These are phyloP conservation scores for Malania oleifera DNA, from an alignment of 164 flowering plant species.

Conservation along the genomic window DNA sequence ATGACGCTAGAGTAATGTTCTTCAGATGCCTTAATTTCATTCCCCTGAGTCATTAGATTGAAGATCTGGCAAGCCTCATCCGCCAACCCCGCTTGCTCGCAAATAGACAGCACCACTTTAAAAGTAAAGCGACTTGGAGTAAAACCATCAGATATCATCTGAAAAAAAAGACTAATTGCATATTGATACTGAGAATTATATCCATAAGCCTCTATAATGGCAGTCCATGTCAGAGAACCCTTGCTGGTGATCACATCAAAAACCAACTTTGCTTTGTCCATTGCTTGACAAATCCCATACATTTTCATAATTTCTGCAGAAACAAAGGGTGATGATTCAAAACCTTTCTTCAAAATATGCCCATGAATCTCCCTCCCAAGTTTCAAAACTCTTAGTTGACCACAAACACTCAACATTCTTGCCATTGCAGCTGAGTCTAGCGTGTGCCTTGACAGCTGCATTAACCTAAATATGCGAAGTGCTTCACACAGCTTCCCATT, in stretches of 20 bases:
- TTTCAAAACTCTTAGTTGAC: slow-evolving; percentile 37
- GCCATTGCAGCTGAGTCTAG: slow-evolving; percentile 73
- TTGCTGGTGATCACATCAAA: slow-evolving; percentile 48
- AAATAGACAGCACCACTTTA: slow-evolving; percentile 45
- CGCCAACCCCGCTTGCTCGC: slow-evolving; percentile 50
- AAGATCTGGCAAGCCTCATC: slow-evolving; percentile 56
- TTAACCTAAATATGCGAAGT: slow-evolving; percentile 49
- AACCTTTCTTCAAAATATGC: slow-evolving; percentile 52
- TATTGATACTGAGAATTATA: slow-evolving; percentile 34
- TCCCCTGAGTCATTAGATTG: slow-evolving; percentile 41
- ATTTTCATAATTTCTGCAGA: slow-evolving; percentile 57
- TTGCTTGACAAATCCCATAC: slow-evolving; percentile 59
- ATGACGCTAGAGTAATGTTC: slow-evolving; percentile 50
- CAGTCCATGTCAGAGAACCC: slow-evolving; percentile 72
- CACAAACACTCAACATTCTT: slow-evolving; percentile 46
- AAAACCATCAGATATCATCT: slow-evolving; percentile 40
- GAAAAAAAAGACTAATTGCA: slow-evolving; percentile 49
- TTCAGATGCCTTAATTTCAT: slow-evolving; percentile 44
- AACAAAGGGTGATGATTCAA: slow-evolving; percentile 55
- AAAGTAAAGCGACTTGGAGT: slow-evolving; percentile 62
- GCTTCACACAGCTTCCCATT: slow-evolving; percentile 44
- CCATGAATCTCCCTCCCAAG: slow-evolving; percentile 82
- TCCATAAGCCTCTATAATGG: slow-evolving; percentile 71
- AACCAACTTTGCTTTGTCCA: slow-evolving; percentile 38
- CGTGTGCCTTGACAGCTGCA: slow-evolving; percentile 70